phyloP scores from a whole-genome alignment of 176 grass and related monocot genomes.

The Alopecurus myosuroides region DNA sequence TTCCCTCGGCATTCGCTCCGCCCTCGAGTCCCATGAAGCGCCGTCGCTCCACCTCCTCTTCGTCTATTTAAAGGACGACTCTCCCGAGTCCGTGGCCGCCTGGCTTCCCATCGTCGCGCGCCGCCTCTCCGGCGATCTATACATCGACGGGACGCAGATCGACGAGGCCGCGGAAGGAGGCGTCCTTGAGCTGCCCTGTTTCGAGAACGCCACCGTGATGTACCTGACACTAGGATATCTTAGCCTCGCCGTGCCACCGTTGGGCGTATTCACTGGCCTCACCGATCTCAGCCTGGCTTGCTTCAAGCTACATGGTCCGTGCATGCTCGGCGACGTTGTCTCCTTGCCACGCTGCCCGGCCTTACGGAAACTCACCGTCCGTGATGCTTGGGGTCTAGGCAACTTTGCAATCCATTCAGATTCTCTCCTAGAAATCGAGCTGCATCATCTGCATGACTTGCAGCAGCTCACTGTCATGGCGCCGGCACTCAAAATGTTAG shows the following conservation, averaged over 20 bases:
- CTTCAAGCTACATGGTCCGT: background rate
- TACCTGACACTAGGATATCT: background rate
- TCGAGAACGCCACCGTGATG: background rate
- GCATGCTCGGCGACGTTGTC: background rate
- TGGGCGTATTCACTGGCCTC: background rate
- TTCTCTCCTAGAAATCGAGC: too few species aligned
- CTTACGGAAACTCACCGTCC: too few species aligned
- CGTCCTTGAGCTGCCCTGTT: conserved; percentile 17
- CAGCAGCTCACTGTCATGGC: too few species aligned
- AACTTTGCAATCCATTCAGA: too few species aligned
- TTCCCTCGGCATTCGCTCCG: background rate
- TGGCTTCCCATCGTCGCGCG: conserved; percentile 6
- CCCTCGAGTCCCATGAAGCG: background rate
- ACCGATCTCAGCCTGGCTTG: background rate
- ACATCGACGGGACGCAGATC: background rate
- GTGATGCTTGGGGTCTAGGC: too few species aligned
- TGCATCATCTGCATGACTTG: too few species aligned
- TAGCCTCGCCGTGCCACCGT: background rate
- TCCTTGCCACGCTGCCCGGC: too few species aligned
- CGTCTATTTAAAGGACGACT: background rate
- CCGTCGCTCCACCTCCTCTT: background rate
- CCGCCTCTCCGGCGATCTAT: background rate
- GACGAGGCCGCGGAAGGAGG: background rate
- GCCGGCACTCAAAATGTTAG: too few species aligned
- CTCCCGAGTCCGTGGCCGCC: background rate